Conservation (phyloP, 2,329 filamentous ascomycete genomes). For the Aspergillus thermomutatus region DNA sequence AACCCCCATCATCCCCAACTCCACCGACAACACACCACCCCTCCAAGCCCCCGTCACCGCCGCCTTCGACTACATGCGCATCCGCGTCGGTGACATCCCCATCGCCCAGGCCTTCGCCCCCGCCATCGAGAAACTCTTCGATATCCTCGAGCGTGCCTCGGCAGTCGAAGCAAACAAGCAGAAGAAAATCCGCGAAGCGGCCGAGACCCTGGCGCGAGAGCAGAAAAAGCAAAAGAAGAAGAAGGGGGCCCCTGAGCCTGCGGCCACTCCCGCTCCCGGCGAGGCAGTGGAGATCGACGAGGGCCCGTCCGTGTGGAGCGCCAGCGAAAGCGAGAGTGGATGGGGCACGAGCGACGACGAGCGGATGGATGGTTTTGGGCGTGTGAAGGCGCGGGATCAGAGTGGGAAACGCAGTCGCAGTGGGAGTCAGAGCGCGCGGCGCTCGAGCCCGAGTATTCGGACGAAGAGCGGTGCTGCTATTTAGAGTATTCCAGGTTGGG, state of each 20-base stretch:
- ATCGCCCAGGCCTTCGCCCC: slow-evolving; percentile 56
- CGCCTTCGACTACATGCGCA: slow-evolving; percentile 63
- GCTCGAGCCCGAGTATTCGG: not conserved
- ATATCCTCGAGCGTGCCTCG: slow-evolving; percentile 34
- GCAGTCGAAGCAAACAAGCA: slow-evolving; percentile 24
- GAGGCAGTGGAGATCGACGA: slow-evolving; percentile 2
- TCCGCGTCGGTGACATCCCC: slow-evolving; percentile 58
- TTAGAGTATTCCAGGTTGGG: not conserved
- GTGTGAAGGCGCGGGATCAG: too few species aligned
- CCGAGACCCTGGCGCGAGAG: slow-evolving; percentile 17
- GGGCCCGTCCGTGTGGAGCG: slow-evolving; percentile 28
- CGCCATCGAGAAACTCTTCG: slow-evolving; percentile 53
- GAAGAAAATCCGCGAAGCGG: slow-evolving; percentile 19
- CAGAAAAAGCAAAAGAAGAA: slow-evolving; percentile 20
- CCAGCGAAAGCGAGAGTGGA: slow-evolving; percentile 36
- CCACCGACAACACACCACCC: not conserved
- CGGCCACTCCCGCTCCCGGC: not conserved
- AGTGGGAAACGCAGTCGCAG: not conserved
- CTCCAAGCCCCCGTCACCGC: slow-evolving; percentile 45
- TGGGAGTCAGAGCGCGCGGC: not conserved
- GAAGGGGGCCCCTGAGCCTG: slow-evolving; percentile 12
- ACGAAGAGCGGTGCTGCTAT: not conserved
- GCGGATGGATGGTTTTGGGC: not conserved
- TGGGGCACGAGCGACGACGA: slow-evolving; percentile 29
- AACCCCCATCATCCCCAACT: not conserved